Base-by-base conservation (phyloP, 2,329 filamentous ascomycete species). In the Aspergillus quadrilineatus region DNA sequence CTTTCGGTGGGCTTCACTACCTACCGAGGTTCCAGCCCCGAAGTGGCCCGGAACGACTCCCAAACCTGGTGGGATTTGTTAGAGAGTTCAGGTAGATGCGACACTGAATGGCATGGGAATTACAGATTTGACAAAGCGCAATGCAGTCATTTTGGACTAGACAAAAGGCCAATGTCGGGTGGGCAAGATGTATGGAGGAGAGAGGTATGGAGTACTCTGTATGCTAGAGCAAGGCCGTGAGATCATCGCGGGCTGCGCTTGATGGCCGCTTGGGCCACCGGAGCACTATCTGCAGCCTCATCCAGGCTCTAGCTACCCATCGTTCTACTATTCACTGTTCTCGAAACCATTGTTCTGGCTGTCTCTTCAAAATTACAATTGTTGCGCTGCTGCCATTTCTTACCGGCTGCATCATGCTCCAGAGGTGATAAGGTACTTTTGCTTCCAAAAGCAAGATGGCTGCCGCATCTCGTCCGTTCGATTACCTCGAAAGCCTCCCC, bases 401-500 rank as follows among this genome's bases (percentile, higher is more conserved):
- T 34, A 8, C 46, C 14, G 26, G 44, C 51, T 53, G 50, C 64
- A 67, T 60, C 48, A 70, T 70, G 68, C 58, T 51, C 61, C 57
- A 62, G 57, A 66, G 65, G 57, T 68, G 62, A 66, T 59, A 55
- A 57, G 52, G 53, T 61, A 61, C 56, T 53, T 50, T 53, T 22
- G 26, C 51, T 50, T 52, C 57, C 50, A 34, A 57, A 65, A 62
- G 60, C 73, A 79, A 70, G 59, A 84, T 84, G 81, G 77, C 78
- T 67, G 77, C 75, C 60, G 80, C 84, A 51, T 80, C 80, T 62
- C 83, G 84, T 63, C 82, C 84, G 54, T 89, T 93, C 71, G 92
- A 97, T 71, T 97, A 96, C 77, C 87, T 97, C 72, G 92, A 97
- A 82, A 86, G 88, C 72, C 87, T 96, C 68, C 90, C 90, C 49